Evolutionary conservation across 768 basidiomycete species (phyloP).

Genomic region (Kwoniella sp.): DNA sequence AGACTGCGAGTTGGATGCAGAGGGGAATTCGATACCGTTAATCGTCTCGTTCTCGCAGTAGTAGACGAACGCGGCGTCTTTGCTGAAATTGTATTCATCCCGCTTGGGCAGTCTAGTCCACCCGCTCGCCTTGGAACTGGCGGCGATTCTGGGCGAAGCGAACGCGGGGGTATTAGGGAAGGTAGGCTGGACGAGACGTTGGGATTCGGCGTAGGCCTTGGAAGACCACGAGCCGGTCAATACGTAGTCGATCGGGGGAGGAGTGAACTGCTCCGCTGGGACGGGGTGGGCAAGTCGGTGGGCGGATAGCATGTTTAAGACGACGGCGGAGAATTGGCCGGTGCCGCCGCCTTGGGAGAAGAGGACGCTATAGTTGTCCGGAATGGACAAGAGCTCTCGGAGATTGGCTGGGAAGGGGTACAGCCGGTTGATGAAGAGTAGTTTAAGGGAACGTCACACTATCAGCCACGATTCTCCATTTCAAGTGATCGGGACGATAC

Average conservation of each 20-base stretch:
- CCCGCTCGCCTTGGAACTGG: conserved; percentile 65
- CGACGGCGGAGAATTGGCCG: conserved; percentile 85
- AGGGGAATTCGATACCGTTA: conserved; percentile 84
- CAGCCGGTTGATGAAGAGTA: background rate
- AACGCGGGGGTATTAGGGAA: conserved; percentile 36
- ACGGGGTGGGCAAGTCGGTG: conserved; percentile 74
- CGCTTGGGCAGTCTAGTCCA: conserved; percentile 73
- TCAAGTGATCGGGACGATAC: no score
- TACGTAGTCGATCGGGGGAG: conserved; percentile 74
- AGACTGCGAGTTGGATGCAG: conserved; percentile 58
- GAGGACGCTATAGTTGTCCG: conserved; percentile 78
- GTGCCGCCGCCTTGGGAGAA: conserved; percentile 95
- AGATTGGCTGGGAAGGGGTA: conserved; percentile 61
- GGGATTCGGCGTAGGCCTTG: conserved; percentile 81
- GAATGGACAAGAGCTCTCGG: conserved; percentile 76
- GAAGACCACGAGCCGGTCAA: conserved; percentile 91
- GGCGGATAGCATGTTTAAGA: conserved; percentile 85
- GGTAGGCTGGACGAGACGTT: conserved; percentile 63
- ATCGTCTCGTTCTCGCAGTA: conserved; percentile 99
- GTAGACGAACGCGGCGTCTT: conserved; percentile 85
- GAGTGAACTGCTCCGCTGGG: conserved; percentile 46
- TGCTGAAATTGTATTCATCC: conserved; percentile 72
- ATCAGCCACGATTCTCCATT: no score
- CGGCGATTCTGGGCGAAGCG: conserved; percentile 69
- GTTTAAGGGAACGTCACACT: no score